Conservation (phyloP, 257 asterid genomes). For the Leptodermis oblonga region DNA sequence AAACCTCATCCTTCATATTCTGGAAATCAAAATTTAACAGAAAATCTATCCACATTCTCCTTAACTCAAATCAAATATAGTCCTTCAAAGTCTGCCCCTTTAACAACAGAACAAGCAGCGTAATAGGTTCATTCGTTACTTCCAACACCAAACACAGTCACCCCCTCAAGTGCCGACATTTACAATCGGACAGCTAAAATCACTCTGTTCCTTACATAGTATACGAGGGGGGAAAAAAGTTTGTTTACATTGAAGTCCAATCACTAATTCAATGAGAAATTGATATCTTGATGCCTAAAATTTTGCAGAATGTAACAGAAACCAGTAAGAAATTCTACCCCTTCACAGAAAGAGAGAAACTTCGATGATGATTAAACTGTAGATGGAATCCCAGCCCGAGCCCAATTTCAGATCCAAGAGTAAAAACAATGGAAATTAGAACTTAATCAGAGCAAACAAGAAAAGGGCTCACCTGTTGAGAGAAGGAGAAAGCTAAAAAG, state of each 20-base stretch:
- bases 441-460: background rate
- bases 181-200: background rate
- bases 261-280: background rate
- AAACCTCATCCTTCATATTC: background rate
- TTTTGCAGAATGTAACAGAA: background rate
- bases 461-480: slow-evolving; percentile 41
- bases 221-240: background rate
- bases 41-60: background rate
- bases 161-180: background rate
- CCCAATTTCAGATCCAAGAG: slow-evolving; percentile 3
- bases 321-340: background rate
- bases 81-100: background rate
- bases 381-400: background rate
- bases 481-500: slow-evolving; percentile 48
- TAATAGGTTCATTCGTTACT: background rate
- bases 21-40: background rate
- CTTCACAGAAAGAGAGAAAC: background rate
- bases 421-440: background rate
- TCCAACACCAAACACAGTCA: background rate
- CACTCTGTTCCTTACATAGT: background rate
- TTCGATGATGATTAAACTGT: background rate
- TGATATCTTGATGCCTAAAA: background rate
- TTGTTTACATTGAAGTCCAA: background rate
- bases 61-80: background rate
- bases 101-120: background rate